Base-by-base conservation (phyloP, 2,329 filamentous ascomycete species). In the Botrytis porri region DNA sequence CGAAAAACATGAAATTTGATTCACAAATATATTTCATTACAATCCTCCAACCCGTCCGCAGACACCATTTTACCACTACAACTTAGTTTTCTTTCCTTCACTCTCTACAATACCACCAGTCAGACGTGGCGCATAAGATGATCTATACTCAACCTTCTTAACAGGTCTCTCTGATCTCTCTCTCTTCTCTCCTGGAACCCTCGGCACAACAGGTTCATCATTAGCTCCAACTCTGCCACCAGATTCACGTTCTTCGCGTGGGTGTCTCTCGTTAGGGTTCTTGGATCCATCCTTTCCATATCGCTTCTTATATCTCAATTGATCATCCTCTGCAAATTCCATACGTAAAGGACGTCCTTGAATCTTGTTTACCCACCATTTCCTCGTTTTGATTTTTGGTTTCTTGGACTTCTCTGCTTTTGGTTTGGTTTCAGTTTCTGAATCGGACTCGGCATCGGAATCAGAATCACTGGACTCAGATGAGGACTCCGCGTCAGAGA, bases 311-410 rank as follows among this genome's bases (percentile, higher is more conserved):
- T 99, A 99, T 73, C 96, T 86, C 48, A 89, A 89, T 77, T 93
- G 90, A 73, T 95, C 90, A 82, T 98, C 96, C 84, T 99, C 96
- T 32, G 96, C 96, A 79, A 95, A 94, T 82, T 99, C 95, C 81
- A 96, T 90, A 81, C 95, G 93, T 77, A 99, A 86, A 75, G 90
- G 87, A 43, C 96, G 89, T 41, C 95, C 94, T 69, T 92, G 85
- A 72, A 98, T 87, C 78, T 90, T 88, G 83, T 97, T 97, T 76
- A 98, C 91, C 88, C 94, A 97, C 87, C 94, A 93, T 82, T 91
- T 92, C 76, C 87, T 85, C 78, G 83, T 89, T 82, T 89, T 89
- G 78, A 84, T 91, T 79, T 84, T 89, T 81, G 88, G 88, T 79
- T 85, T 87, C 74, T 83, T 83, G 72, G 83, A 83, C 80, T 87